These are phyloP conservation scores for Leucogyrophana mollusca DNA, from an alignment of 768 basidiomycete genomes.

Conservation along the genomic window DNA sequence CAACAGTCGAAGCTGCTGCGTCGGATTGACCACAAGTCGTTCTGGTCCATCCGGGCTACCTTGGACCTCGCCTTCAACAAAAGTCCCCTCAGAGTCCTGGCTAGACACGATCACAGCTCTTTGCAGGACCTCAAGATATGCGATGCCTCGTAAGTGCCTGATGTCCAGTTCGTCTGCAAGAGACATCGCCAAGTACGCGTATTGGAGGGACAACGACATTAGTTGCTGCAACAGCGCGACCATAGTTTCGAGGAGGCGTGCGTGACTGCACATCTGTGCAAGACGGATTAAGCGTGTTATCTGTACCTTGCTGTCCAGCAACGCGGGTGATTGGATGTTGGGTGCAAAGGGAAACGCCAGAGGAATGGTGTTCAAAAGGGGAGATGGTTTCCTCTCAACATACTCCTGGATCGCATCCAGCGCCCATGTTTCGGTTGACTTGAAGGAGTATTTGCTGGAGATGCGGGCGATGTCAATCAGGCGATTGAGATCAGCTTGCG, in stretches of 20 bases:
- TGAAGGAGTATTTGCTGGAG: constrained; percentile 75
- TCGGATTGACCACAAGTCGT: constrained; percentile 49
- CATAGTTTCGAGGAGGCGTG: constrained; percentile 59
- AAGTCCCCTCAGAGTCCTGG: constrained; percentile 10
- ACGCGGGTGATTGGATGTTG: constrained; percentile 31
- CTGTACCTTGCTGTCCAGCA: constrained; percentile 41
- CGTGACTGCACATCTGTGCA: constrained; percentile 66
- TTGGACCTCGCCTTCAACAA: constrained; percentile 30
- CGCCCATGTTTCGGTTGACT: constrained; percentile 71
- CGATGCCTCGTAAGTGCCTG: constrained; percentile 55
- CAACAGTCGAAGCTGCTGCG: constrained; percentile 65
- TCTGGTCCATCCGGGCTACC: constrained; percentile 38
- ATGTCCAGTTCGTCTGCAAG: constrained; percentile 71
- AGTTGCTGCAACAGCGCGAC: constrained; percentile 55
- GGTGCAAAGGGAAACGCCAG: constrained; percentile 20
- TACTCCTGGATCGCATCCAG: constrained; percentile 71
- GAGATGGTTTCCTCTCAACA: constrained; percentile 56
- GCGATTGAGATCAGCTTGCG: constrained; percentile 48
- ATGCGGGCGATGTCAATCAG: constrained; percentile 65
- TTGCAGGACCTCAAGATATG: constrained; percentile 76
- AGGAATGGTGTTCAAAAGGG: constrained; percentile 44
- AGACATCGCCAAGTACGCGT: constrained; percentile 71
- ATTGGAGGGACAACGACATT: constrained; percentile 61
- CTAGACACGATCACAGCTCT: constrained; percentile 39
- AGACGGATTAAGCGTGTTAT: constrained; percentile 62